Evolutionary conservation across 2,329 filamentous ascomycete genomes (phyloP).

Genomic region (Alternaria consortialis): DNA sequence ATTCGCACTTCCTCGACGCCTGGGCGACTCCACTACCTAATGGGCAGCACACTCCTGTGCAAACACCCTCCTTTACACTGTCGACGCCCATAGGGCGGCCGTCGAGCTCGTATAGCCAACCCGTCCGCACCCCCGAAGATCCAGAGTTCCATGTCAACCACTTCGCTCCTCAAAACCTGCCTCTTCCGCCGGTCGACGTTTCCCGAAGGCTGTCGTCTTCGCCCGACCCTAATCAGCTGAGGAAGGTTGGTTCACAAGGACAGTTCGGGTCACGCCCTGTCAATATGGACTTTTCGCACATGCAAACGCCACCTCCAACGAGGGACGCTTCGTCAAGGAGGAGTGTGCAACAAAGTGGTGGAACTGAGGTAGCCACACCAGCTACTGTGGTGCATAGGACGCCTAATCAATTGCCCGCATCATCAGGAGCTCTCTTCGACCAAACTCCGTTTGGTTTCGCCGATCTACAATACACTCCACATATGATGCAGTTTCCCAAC

Average conservation of each 20-base stretch:
- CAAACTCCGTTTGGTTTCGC: constrained; percentile 59
- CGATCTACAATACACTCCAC: constrained; percentile 66
- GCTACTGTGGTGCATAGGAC: constrained; percentile 55
- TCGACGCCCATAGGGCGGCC: constrained; percentile 49
- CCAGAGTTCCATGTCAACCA: constrained; percentile 68
- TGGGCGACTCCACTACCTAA: constrained; percentile 57
- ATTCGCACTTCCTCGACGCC: constrained; percentile 60
- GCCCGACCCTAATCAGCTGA: constrained; percentile 54
- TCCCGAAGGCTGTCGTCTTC: constrained; percentile 68
- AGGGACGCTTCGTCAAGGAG: constrained; percentile 63
- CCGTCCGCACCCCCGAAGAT: constrained; percentile 49
- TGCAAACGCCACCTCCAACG: constrained; percentile 70
- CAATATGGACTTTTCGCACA: constrained; percentile 57
- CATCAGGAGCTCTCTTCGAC: constrained; percentile 43
- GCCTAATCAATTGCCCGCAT: constrained; percentile 37
- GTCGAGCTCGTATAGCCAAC: constrained; percentile 47
- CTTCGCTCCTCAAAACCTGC: constrained; percentile 63
- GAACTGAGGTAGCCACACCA: constrained; percentile 43
- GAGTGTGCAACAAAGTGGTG: constrained; percentile 45
- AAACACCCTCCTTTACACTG: constrained; percentile 52
- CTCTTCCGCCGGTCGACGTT: constrained; percentile 68
- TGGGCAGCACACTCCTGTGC: constrained; percentile 53
- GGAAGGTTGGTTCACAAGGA: constrained; percentile 19
- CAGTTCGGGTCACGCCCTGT: constrained; percentile 34
- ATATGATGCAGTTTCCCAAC: constrained; percentile 63